Conservation (phyloP, 108 stramenopile species). For the Thalassiosira profunda region DNA sequence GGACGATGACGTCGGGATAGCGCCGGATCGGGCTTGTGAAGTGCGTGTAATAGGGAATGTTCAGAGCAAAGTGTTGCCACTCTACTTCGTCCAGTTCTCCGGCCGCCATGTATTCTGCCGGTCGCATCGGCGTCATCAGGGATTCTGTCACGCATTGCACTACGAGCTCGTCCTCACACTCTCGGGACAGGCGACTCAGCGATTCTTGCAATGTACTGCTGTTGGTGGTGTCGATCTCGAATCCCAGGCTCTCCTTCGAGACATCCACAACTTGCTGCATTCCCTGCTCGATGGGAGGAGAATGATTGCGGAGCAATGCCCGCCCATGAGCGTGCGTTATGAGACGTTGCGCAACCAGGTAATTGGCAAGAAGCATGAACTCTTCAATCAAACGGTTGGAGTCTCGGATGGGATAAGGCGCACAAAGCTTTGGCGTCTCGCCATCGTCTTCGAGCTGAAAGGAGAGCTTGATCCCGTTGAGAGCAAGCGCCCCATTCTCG, state of each 20-base stretch:
- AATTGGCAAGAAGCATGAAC: slow-evolving; percentile 99
- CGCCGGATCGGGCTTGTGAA: slow-evolving; percentile 96
- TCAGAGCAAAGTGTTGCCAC: slow-evolving; percentile 94
- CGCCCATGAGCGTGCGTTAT: slow-evolving; percentile 82
- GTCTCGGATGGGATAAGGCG: slow-evolving; percentile 93
- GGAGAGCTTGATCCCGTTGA: slow-evolving; percentile 91
- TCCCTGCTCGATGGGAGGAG: slow-evolving; percentile 63
- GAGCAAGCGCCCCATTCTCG: slow-evolving; percentile 89
- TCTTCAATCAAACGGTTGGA: slow-evolving; percentile 97
- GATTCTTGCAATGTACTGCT: slow-evolving; percentile 85
- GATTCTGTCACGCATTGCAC: slow-evolving; percentile 88
- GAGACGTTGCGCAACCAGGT: slow-evolving; percentile 93
- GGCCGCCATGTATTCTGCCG: slow-evolving; percentile 93
- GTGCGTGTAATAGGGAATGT: slow-evolving; percentile 99
- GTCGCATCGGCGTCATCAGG: slow-evolving; percentile 90
- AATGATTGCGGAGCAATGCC: slow-evolving; percentile 85
- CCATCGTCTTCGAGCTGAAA: slow-evolving; percentile 92
- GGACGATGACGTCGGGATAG: slow-evolving; percentile 96
- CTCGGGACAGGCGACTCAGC: slow-evolving; percentile 64
- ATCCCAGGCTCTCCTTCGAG: slow-evolving; percentile 60
- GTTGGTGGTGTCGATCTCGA: slow-evolving; percentile 67
- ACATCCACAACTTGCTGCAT: slow-evolving; percentile 71
- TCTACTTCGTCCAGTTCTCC: slow-evolving; percentile 59
- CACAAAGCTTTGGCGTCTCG: slow-evolving; percentile 81
- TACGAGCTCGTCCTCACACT: slow-evolving; percentile 73